Conservation (phyloP, 225 moss, liverwort and hornwort species). For the Polytrichum commune region DNA sequence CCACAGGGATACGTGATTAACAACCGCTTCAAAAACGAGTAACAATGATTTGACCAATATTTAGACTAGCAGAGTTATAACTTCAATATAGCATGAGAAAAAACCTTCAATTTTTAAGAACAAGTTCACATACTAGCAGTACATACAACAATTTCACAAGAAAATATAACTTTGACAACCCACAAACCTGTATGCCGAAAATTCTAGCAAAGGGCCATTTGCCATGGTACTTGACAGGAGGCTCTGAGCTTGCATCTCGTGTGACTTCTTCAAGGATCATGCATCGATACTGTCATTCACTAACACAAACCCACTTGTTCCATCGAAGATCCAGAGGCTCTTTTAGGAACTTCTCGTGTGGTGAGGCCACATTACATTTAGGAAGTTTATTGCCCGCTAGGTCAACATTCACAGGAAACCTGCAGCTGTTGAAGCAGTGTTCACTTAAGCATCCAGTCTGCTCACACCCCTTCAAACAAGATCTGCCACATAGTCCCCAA, state of each 20-base stretch:
- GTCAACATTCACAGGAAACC: slow-evolving; percentile 5
- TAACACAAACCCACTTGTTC: slow-evolving; percentile 67
- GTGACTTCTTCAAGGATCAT: slow-evolving; percentile 45
- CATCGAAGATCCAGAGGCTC: slow-evolving; percentile 52
- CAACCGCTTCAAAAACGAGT: too few species aligned
- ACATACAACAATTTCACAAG: too few species aligned
- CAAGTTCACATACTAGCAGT: too few species aligned
- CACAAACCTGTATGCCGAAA: slow-evolving; percentile 52
- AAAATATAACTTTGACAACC: background rate
- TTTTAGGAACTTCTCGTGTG: slow-evolving; percentile 52
- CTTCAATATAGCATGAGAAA: too few species aligned
- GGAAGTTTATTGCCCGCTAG: slow-evolving; percentile 39
- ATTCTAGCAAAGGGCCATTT: slow-evolving; percentile 61
- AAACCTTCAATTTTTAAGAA: too few species aligned
- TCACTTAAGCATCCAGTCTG: slow-evolving; percentile 8
- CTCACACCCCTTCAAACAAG: slow-evolving; percentile 46
- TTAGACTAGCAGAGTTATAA: too few species aligned
- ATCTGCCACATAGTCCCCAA: background rate
- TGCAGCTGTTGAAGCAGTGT: slow-evolving; percentile 14
- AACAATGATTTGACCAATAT: too few species aligned
- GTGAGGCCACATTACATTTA: slow-evolving; percentile 32
- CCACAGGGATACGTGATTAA: too few species aligned
- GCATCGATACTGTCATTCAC: slow-evolving; percentile 61
- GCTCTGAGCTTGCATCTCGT: slow-evolving; percentile 19
- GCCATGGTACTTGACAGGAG: slow-evolving; percentile 57